Base-by-base conservation (phyloP, 2,329 filamentous ascomycete species). In the Cordyceps militaris region DNA sequence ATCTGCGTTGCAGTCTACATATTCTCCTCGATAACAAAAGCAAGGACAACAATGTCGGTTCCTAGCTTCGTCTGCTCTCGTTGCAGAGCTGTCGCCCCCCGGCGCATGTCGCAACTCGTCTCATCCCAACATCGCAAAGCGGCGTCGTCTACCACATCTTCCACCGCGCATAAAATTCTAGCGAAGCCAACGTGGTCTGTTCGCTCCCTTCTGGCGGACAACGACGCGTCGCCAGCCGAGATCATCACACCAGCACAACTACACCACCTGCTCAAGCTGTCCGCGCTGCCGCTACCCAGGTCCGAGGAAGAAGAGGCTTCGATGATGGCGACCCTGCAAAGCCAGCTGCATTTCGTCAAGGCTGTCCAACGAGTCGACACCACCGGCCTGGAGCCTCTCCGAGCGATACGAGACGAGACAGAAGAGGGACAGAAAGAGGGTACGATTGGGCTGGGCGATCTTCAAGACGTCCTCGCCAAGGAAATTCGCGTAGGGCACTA, bases 341-440 rank as follows among this genome's bases (percentile, higher is more conserved):
- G 88, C 32, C 94, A 99, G 69, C 81, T 99, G 0, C 87, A 88
- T 66, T 99, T 99, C 67, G 91, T 97, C n/a, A 85, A 83, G 61
- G 84, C 91, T 61, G 85, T 97, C 21, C 92, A 96, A 67, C 76
- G 79, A 46, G 86, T 96, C 50, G 82, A 96, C 69, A 92, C 90
- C 0, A 73, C 78, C 0, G 84, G 81, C 3, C 77, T 97, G 0
- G 79, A 84, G 57, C 92, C 94, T 0, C 73, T 99, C 44, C 79
- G 83, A 52, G 86, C 87, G 46, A 87, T 97, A 58, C 84, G 90
- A 55, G 93, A 97, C 69, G 92, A 94, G 74, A 89, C 88, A 1
- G 67, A 73, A 38, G 83, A 84, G 61, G 79, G 79, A 47, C 84
- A 84, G 7, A 69, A 73, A 48, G 84, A 86, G 62, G 75, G 77